Conservation (phyloP, 805 yeast genomes). For the Candida railenensis region DNA sequence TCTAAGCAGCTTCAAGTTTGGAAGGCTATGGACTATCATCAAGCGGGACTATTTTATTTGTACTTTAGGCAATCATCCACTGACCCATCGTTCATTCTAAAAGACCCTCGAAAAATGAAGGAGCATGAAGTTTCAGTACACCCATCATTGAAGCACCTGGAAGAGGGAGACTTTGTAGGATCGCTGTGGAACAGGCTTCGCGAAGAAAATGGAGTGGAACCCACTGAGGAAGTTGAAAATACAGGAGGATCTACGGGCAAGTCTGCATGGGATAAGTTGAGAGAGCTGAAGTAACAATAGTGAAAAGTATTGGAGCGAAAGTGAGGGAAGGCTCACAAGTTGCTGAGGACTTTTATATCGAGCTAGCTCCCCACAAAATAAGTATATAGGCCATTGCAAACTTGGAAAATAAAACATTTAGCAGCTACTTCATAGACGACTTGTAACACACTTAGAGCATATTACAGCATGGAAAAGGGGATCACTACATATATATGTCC, state of each 20-base stretch:
- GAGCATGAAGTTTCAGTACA: constrained; percentile 11
- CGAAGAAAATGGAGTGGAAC: constrained; percentile 4
- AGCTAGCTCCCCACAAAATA: too few species aligned
- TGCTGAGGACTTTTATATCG: too few species aligned
- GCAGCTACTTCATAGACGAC: too few species aligned
- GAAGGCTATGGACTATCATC: constrained; percentile 36
- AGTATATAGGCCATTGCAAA: too few species aligned
- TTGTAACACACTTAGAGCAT: too few species aligned
- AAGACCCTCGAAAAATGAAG: constrained; percentile 51
- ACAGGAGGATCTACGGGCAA: neutral
- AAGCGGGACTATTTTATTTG: constrained; percentile 33
- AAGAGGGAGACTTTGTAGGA: constrained; percentile 1
- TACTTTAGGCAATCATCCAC: constrained; percentile 53
- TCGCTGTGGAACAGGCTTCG: constrained; percentile 4
- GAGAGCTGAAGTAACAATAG: neutral
- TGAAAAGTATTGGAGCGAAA: too few species aligned
- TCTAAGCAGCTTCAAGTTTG: constrained; percentile 26
- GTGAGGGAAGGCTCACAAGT: too few species aligned
- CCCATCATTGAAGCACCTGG: neutral
- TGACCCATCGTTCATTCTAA: constrained; percentile 51
- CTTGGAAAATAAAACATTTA: too few species aligned
- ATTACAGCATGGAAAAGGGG: too few species aligned
- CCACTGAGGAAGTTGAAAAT: neutral
- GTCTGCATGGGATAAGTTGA: constrained; percentile 3
- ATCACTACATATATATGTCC: too few species aligned